Conservation (phyloP, 176 grass and related monocot genomes). For the Oryza punctata region DNA sequence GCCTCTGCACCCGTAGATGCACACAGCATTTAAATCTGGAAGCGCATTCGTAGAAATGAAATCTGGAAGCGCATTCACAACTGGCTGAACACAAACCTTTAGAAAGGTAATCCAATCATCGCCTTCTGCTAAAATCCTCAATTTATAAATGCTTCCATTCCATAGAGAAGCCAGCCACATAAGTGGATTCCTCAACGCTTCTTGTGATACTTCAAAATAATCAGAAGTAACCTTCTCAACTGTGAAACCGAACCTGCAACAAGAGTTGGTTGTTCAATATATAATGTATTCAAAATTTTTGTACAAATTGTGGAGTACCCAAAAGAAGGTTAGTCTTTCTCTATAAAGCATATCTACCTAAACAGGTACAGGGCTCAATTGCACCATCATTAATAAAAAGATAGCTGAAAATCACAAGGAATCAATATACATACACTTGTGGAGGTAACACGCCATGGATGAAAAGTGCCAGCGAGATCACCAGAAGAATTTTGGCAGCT, state of each 20-base stretch:
- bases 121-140: slow-evolving; percentile 78
- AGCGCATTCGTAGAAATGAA: slow-evolving; percentile 15
- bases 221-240: slow-evolving; percentile 72
- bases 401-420: slow-evolving; percentile 17
- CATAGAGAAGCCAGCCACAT: slow-evolving; percentile 58
- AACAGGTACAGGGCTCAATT: not conserved
- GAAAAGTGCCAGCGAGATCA: slow-evolving; percentile 75
- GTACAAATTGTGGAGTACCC: not conserved
- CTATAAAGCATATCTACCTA: slow-evolving; percentile 18
- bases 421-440: slow-evolving; percentile 40
- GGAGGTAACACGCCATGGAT: slow-evolving; percentile 82
- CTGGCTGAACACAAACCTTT: slow-evolving; percentile 62
- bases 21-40: not conserved
- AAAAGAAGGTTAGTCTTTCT: slow-evolving; percentile 19
- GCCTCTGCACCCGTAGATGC: too few species aligned
- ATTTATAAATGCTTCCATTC: slow-evolving; percentile 65
- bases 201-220: slow-evolving; percentile 75
- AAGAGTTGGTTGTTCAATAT: slow-evolving; percentile 32
- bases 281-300: slow-evolving; percentile 18
- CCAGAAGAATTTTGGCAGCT: slow-evolving; percentile 71
- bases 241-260: slow-evolving; percentile 70
- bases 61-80: slow-evolving; percentile 29
- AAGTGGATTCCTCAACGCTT: slow-evolving; percentile 47
- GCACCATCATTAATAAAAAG: slow-evolving; percentile 7
- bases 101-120: slow-evolving; percentile 71